Evolutionary conservation across 2,329 filamentous ascomycete genomes (phyloP), one percentile per base, ranked within the genome.

Genomic region (Ophiostoma perfectum): DNA sequence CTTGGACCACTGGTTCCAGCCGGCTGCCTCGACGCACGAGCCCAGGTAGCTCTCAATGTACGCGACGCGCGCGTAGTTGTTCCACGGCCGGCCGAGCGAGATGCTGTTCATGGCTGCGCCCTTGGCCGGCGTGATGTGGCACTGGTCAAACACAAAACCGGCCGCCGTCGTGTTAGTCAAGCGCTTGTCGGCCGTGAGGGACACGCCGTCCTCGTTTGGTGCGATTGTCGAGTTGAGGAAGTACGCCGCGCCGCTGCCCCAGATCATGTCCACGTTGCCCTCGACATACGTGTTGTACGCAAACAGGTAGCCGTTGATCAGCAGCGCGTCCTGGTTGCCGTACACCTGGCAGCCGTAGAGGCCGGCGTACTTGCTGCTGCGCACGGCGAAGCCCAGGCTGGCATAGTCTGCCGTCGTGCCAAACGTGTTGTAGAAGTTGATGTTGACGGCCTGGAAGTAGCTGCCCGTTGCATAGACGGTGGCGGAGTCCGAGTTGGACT

Each of bases 401-500:
- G 81, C 81, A 70, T 83, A 81, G 69, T 76, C 78, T 0, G 80
- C 80, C 74, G 67, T 78, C 77, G 70, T n/a, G 49, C 82, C 81
- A 66, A 79, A 81, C 0, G 77, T 78, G 71, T 83, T 83, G 36
- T 77, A 76, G 14, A 83, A 76, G 66, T 83, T 86, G 75, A 90
- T 79, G 71, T 89, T 89, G 78, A 89, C 89, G 12, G 88, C 77
- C 72, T 83, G 84, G 70, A 89, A 81, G 72, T 84, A 81, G 9
- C 76, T 74, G 0, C 82, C 80, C 73, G 79, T 78, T 27, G 81
- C 78, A 5, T 80, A 75, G 38, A 83, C 76, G 0, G 81, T 82
- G 1, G 77, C 81, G 0, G 79, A 74, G 71, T 89, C 87, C 70
- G 89, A 84, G 52, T 67, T 68, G 70, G 78, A 79, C 69, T 78